phyloP scores from a whole-genome alignment of 176 grass and related monocot genomes.

The Bolboschoenus planiculmis region DNA sequence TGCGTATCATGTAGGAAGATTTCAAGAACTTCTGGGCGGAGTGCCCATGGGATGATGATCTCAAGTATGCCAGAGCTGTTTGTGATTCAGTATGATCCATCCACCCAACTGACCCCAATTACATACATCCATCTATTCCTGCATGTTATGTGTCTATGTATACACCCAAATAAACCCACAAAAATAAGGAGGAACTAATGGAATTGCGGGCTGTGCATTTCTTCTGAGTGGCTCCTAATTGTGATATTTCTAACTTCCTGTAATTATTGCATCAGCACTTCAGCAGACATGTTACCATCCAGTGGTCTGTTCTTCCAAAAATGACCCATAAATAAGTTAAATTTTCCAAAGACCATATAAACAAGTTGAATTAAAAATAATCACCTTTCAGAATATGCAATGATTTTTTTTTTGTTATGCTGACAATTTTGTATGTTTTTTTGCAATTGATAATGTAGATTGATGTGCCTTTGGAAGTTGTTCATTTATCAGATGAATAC shows the following conservation, averaged over 20 bases:
- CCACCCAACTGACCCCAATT: neutral
- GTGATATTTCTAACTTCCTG: neutral
- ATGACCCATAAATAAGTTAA: neutral
- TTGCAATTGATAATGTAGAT: conserved; percentile 35
- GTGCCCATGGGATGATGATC: conserved; percentile 96
- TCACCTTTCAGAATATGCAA: neutral
- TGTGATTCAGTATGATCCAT: conserved; percentile 65
- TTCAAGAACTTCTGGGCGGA: conserved; percentile 97
- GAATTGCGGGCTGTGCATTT: neutral
- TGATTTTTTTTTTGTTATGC: neutral
- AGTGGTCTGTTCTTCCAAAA: neutral
- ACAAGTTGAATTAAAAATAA: neutral
- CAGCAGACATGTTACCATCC: neutral
- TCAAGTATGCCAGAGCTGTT: conserved; percentile 72
- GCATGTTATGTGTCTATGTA: neutral
- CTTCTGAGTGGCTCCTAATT: neutral
- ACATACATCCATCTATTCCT: neutral
- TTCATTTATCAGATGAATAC: conserved; percentile 91
- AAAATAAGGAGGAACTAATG: neutral
- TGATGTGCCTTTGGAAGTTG: conserved; percentile 74
- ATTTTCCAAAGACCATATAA: neutral
- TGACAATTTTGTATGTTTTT: neutral
- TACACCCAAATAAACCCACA: neutral
- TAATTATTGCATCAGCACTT: neutral
- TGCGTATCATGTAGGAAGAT: conserved; percentile 63